A percentile compares a stretch with the other conserved stretches of the same genome.
Conservation (phyloP, 2,329 filamentous ascomycete genomes). For the Mariannaea elegans region DNA sequence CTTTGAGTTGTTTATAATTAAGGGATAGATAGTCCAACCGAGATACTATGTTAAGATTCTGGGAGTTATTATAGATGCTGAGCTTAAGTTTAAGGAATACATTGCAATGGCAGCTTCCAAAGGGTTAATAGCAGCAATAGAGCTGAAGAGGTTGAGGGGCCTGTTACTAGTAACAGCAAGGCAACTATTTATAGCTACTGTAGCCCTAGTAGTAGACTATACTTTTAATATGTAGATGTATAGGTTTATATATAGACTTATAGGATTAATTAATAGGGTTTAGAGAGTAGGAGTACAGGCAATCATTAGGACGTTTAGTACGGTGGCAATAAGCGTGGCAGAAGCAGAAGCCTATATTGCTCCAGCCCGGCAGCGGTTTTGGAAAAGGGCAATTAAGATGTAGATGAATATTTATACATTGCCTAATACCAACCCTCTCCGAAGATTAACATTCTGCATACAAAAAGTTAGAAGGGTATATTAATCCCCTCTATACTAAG, state of each 20-base stretch:
- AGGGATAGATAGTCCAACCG: background rate
- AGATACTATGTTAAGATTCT: constrained; percentile 23
- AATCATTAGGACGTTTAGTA: constrained; percentile 18
- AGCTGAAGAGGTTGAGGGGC: constrained; percentile 22
- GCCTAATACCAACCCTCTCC: constrained; percentile 7
- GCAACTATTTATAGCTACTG: constrained; percentile 34
- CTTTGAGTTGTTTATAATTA: constrained; percentile 20
- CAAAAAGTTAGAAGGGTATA: constrained; percentile 7
- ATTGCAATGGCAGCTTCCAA: constrained; percentile 32
- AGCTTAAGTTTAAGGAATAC: constrained; percentile 37
- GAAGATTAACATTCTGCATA: constrained; percentile 3
- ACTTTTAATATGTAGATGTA: constrained; percentile 37
- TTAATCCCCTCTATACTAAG: constrained; percentile 11
- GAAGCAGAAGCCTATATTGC: constrained; percentile 32
- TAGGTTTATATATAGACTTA: constrained; percentile 11
- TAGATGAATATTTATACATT: constrained; percentile 12
- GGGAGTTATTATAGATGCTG: constrained; percentile 20
- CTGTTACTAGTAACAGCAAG: constrained; percentile 31
- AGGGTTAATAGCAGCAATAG: constrained; percentile 33
- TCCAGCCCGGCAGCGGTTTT: constrained; percentile 20
- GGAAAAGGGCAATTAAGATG: constrained; percentile 21
- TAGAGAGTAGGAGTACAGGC: too few species aligned
- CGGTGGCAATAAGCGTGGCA: constrained; percentile 28
- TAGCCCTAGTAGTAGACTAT: constrained; percentile 36
- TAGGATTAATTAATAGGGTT: too few species aligned